A percentile compares a stretch with the other conserved stretches of the same genome.
phyloP scores from a whole-genome alignment of 1,284 basidiomycete genomes.

The Tylopilus microsporus region DNA sequence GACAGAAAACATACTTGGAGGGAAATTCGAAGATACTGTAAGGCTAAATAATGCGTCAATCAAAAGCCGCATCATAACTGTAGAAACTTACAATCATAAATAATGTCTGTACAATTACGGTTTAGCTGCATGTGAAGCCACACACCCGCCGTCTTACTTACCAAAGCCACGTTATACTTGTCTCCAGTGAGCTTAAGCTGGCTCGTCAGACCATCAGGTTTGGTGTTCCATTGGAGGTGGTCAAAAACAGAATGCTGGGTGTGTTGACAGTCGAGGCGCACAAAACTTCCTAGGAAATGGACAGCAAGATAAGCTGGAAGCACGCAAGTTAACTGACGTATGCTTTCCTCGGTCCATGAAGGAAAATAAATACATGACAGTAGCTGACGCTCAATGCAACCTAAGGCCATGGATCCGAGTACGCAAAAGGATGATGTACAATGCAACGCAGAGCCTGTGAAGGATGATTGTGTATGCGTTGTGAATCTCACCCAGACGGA shows the following conservation, averaged over 20 bases:
- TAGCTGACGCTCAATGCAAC: neutral
- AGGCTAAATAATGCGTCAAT: neutral
- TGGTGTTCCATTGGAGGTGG: slow-evolving; percentile 1
- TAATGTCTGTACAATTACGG: neutral
- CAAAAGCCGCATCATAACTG: neutral
- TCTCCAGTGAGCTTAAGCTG: slow-evolving; percentile 4
- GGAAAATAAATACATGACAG: slow-evolving; percentile 4
- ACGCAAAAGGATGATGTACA: neutral
- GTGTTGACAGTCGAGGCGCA: neutral
- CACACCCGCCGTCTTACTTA: neutral
- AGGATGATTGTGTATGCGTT: neutral
- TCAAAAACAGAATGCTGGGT: neutral
- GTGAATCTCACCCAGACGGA: neutral
- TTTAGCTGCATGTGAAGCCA: neutral
- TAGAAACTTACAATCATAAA: slow-evolving; percentile 3
- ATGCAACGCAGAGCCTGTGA: neutral
- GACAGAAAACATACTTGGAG: neutral
- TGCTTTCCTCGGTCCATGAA: slow-evolving; percentile 7
- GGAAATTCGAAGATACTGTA: neutral
- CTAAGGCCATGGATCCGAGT: neutral
- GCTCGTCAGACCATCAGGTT: slow-evolving; percentile 5
- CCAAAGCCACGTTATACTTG: slow-evolving; percentile 5
- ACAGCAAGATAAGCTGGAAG: neutral
- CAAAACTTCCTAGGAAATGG: slow-evolving; percentile 1
- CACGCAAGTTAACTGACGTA: neutral